Percentiles rank a stretch among this genome's conserved stretches.
Evolutionary conservation across 2,329 filamentous ascomycete species (phyloP).

Genomic region (Claviceps capensis): DNA sequence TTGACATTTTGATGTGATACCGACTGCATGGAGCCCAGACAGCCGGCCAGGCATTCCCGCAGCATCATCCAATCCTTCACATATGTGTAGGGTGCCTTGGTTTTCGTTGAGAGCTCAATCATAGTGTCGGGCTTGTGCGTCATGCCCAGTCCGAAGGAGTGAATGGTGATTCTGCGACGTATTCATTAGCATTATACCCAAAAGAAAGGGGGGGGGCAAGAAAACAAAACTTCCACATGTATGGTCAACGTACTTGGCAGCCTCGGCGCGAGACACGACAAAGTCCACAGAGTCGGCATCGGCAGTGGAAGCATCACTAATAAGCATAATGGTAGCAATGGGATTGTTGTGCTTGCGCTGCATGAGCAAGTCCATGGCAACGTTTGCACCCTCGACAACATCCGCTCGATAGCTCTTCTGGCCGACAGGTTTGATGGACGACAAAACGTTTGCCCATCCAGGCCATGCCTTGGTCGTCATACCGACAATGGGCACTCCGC

Average conservation of each 20-base stretch:
- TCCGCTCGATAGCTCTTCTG: constrained; percentile 95
- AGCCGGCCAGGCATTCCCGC: constrained; percentile 87
- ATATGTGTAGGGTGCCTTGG: constrained; percentile 94
- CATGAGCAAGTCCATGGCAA: constrained; percentile 97
- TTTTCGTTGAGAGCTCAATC: constrained; percentile 91
- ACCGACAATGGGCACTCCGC: constrained; percentile 87
- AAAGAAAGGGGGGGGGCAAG: neutral
- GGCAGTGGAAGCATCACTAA: constrained; percentile 91
- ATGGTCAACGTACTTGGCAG: constrained; percentile 61
- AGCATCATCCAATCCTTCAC: constrained; percentile 99
- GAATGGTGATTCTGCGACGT: constrained; percentile 67
- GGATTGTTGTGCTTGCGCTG: constrained; percentile 93
- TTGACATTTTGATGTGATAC: constrained; percentile 98
- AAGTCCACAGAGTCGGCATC: constrained; percentile 95
- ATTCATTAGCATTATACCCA: neutral
- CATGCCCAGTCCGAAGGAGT: constrained; percentile 90
- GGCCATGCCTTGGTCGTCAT: constrained; percentile 95
- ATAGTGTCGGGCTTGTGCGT: constrained; percentile 98
- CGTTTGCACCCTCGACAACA: constrained; percentile 93
- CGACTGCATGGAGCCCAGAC: constrained; percentile 79
- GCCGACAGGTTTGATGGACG: constrained; percentile 80
- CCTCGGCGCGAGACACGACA: constrained; percentile 89
- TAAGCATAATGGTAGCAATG: constrained; percentile 86
- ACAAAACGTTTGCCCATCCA: constrained; percentile 77
- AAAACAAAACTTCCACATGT: neutral